Base-by-base conservation (phyloP, 2,329 filamentous ascomycete genomes). In the Talaromyces sp. region DNA sequence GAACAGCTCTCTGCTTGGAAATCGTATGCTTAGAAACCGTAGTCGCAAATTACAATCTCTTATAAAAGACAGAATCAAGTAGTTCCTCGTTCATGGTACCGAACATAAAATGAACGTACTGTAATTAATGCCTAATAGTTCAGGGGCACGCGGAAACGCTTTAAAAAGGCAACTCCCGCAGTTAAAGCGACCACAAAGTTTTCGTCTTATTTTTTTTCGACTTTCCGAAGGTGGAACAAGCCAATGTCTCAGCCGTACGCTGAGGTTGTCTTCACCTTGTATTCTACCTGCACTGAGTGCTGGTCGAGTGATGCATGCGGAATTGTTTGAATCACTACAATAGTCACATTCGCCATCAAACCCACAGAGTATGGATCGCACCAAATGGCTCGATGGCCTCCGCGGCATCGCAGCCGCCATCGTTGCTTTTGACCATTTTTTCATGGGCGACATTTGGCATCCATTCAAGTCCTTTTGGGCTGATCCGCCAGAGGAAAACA, bases 371-470 rank as follows among this genome's bases (percentile, higher is more conserved):
- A 57, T 57, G 54, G 54, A 57, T 31, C 54, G 67, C 57, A 66
- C 65, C 14, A 66, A 57, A 64, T 69, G 68, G 68, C 62, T 72
- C 3, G 70, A 72, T 57, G 70, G 70, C 31, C 66, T 72, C 0
- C 69, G 70, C 28, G 70, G 70, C 46, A 65, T 70, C 7, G 70
- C 69, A 25, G 68, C 69, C 1, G 64, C 67, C 23, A 66, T 72
- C n/a, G 70, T 72, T 9, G 67, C 67, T 46, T 64, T 67, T 16
- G 63, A 68, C 39, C 70, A 71, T 58, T 68, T 66, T 44, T 68
- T 69, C 54, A 67, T 69, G 67, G 64, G 66, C 55, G 68, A 68
- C 2, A 58, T 70, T 18, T 64, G 63, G 59, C 59, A 62, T 40
- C 66, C 68, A 6, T 70, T 69, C 46, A 50, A 63, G 35, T 69